Conservation (phyloP, 2,329 filamentous ascomycete species). For the Calycina marina region DNA sequence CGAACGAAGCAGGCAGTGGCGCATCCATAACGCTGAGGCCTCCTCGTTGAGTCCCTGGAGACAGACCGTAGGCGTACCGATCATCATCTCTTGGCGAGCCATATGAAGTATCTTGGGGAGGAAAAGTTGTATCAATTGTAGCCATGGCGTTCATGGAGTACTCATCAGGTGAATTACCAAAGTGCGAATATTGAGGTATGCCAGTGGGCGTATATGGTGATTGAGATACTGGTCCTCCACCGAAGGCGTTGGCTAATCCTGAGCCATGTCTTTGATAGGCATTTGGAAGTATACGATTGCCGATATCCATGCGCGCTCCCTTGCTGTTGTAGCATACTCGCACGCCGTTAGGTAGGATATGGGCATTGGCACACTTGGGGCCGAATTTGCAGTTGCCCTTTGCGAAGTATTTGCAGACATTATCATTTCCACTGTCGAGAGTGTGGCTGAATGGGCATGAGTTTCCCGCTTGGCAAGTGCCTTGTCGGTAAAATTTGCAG, state of each 20-base stretch:
- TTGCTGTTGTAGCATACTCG: constrained; percentile 66
- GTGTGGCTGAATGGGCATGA: constrained; percentile 96
- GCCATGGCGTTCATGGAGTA: constrained; percentile 30
- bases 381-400: constrained; percentile 99
- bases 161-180: constrained; percentile 39
- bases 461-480: constrained; percentile 87
- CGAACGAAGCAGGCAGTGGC: constrained; percentile 84
- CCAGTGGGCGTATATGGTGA: constrained; percentile 22
- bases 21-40: constrained; percentile 84
- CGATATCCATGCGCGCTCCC: constrained; percentile 41
- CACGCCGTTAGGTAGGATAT: constrained; percentile 85
- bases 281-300: constrained; percentile 53
- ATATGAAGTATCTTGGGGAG: constrained; percentile 46
- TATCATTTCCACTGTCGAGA: constrained; percentile 69
- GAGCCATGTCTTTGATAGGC: constrained; percentile 51
- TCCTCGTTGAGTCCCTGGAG: constrained; percentile 56
- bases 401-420: constrained; percentile 96
- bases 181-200: constrained; percentile 25
- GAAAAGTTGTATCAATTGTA: constrained; percentile 42
- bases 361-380: constrained; percentile 90
- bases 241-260: constrained; percentile 60
- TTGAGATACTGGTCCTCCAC: constrained; percentile 39
- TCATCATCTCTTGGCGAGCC: constrained; percentile 73
- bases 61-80: constrained; percentile 58
- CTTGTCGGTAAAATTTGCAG: constrained; percentile 98